Evolutionary conservation across 768 basidiomycete genomes (phyloP), one percentile per base, ranked within the genome.

Genomic region (Nidularia sp.): DNA sequence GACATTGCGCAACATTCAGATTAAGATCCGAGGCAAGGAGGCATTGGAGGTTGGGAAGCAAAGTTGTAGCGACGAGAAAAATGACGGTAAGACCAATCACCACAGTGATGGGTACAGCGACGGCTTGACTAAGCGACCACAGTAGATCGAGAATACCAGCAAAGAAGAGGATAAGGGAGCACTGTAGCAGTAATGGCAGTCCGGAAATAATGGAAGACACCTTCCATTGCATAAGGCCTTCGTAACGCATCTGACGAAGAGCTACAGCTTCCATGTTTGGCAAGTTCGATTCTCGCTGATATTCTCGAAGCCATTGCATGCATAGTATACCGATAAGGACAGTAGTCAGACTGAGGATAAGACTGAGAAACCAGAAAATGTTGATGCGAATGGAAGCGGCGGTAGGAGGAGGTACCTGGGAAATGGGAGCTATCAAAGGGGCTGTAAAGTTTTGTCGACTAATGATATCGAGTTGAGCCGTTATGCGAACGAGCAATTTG

Each of bases 101-200:
- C 4, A 35, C 42, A 1, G 50, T 44, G 29, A 56, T 47, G 2
- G 51, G 13, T 13, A 56, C 33, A 2, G 59, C 57, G n/a, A 58
- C 53, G 12, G 25, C 25, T 6, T 36, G 31, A 34, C 51, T 49
- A 9, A 44, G 36, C 13, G 46, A 29, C 55, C 59, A 58, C 3
- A 60, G 46, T 5, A 58, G 36, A 41, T 54, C 55, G 22, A 60
- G 22, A 5, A 62, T 9, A 4, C 60, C 60, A 4, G 35, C 52
- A 32, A 60, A 60, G 54, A 62, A 62, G 3, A 60, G 42, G 13
- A 60, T 32, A 22, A 62, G 55, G 4, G 54, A 41, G 4, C 44
- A 7, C n/a, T 60, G 50, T 5, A 62, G 55, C 2, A 62, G 48
- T 6, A 60, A 5, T 0, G 57, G 56, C 1, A 51, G 48, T 6